phyloP scores from a whole-genome alignment of 768 basidiomycete genomes.

The Coprinellus micaceus region DNA sequence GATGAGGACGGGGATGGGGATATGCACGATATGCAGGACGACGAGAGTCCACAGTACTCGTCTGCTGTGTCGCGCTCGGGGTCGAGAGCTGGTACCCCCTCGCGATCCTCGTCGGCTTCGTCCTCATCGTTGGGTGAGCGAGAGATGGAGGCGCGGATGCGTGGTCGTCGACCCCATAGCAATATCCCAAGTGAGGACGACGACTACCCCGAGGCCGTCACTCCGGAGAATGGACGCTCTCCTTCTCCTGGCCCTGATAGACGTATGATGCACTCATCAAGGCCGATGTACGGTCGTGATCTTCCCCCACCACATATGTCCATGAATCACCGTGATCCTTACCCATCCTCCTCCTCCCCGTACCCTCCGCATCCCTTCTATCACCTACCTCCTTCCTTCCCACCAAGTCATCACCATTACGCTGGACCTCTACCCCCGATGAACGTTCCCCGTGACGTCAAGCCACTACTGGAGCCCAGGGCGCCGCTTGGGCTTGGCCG shows the following conservation, averaged over 20 bases:
- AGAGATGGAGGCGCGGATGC: constrained; percentile 33
- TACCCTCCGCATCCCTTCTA: not conserved
- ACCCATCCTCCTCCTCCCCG: not conserved
- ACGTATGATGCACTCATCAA: constrained; percentile 15
- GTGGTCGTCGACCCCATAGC: constrained; percentile 41
- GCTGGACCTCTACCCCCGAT: not conserved
- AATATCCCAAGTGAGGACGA: constrained; percentile 56
- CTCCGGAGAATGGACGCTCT: constrained; percentile 57
- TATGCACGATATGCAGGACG: constrained; percentile 32
- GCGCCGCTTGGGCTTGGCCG: not conserved
- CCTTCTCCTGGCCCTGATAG: constrained; percentile 22
- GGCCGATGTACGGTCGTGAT: constrained; percentile 6
- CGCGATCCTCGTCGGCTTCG: constrained; percentile 44
- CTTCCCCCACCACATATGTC: constrained; percentile 33
- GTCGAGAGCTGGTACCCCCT: constrained; percentile 37
- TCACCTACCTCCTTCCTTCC: not conserved
- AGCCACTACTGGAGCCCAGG: not conserved
- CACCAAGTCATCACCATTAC: too few relatives aligned
- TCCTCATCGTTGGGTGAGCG: constrained; percentile 28
- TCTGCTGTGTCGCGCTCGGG: constrained; percentile 45
- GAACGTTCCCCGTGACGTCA: not conserved
- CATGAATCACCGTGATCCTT: constrained; percentile 17
- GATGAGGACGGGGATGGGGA: constrained; percentile 48
- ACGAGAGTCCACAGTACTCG: constrained; percentile 30
- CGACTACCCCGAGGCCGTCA: constrained; percentile 70